phyloP scores from a whole-genome alignment of 2,329 filamentous ascomycete species.

The Fusarium brevicatenulatum region DNA sequence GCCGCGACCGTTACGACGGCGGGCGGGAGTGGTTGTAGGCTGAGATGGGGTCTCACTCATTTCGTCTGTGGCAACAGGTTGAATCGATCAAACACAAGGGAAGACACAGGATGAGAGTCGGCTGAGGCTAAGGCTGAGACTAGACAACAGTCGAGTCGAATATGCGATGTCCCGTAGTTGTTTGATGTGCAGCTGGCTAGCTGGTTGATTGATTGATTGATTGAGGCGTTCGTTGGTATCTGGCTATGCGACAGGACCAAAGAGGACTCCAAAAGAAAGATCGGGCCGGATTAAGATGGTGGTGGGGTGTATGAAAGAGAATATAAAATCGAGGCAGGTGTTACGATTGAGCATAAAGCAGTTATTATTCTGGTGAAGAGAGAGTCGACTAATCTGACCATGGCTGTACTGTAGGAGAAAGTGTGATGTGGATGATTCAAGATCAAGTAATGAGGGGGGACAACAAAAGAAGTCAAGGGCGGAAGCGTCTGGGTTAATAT shows the following conservation, averaged over 20 bases:
- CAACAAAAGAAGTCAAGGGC: constrained; percentile 21
- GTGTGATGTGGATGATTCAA: constrained; percentile 25
- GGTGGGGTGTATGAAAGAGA: constrained; percentile 34
- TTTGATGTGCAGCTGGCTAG: background rate
- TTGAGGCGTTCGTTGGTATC: constrained; percentile 10
- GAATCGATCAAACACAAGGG: background rate
- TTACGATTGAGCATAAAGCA: constrained; percentile 34
- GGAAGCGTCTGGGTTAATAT: constrained; percentile 23
- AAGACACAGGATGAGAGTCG: background rate
- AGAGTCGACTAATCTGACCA: constrained; percentile 39
- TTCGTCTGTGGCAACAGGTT: constrained; percentile 20
- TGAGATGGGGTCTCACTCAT: constrained; percentile 51
- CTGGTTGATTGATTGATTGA: constrained; percentile 1
- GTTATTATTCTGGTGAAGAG: constrained; percentile 36
- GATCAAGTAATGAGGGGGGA: constrained; percentile 29
- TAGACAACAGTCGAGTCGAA: background rate
- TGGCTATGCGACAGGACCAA: constrained; percentile 21
- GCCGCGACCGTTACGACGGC: constrained; percentile 54
- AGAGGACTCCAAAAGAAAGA: constrained; percentile 2
- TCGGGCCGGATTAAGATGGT: constrained; percentile 26
- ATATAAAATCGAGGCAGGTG: constrained; percentile 23
- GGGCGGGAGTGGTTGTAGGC: constrained; percentile 49
- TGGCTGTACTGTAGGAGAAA: constrained; percentile 39
- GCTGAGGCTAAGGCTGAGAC: constrained; percentile 3
- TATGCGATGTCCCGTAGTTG: background rate